Base-by-base conservation (phyloP, 2,329 filamentous ascomycete species). In the Alternaria angustiovoidea region DNA sequence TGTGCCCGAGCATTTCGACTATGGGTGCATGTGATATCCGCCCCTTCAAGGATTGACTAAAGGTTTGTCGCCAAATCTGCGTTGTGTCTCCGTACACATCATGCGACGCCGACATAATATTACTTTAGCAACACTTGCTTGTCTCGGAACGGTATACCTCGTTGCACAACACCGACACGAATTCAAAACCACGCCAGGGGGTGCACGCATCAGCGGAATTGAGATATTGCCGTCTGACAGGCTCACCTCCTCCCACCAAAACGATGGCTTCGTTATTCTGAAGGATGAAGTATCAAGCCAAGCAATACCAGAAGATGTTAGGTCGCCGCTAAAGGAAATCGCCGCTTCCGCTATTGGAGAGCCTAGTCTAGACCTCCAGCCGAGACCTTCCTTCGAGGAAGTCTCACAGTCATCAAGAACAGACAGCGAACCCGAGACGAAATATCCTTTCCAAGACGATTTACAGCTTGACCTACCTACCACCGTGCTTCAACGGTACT, bases 381-480 rank as follows among this genome's bases (percentile, higher is more conserved):
- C 46, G 14, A 24, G 16, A 41, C n/a, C 32, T 46, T 28, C 48
- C 5, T 26, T 39, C 7, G 28, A 41, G 1, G 36, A 22, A 5
- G 18, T 26, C 3, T 12, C 30, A 2, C 36, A 30, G n/a, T 18
- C 43, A 20, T 24, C 18, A 26, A 16, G 18, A 9, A 34, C 22
- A 5, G 43, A 55, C 16, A 34, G 30, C 20, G 18, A 38, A 24
- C 7, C 53, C 63, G 26, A 65, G 42, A 51, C 63, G 8, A 69
- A 68, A 32, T 69, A 65, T 41, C 51, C 62, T 12, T 77, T 76
- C 49, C 72, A 75, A 42, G 42, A 70, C 24, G 73, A 77, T 32
- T 69, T 77, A 20, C 48, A 66, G 1, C 59, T 75, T 6, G 52
- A 69, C 1, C 54, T 75, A 1, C 73, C 74, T 1, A 39, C 65